A percentile compares a stretch with the other conserved stretches of the same genome.
These are phyloP conservation scores for Tolypocladium ovalisporum DNA, from an alignment of 2,329 filamentous ascomycete genomes.

Conservation along the genomic window DNA sequence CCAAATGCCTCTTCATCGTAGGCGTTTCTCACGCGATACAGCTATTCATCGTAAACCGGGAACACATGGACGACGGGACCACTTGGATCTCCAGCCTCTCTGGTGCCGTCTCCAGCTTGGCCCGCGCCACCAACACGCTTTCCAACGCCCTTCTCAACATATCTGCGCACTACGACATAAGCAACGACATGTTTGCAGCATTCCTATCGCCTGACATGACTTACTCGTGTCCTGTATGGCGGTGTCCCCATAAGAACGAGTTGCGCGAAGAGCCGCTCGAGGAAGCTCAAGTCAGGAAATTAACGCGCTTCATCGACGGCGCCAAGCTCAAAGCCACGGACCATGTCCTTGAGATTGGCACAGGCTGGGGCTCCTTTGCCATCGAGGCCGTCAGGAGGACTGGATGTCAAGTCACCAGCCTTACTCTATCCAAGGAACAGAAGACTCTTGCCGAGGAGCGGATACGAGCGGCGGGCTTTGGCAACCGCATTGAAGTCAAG, in stretches of 20 bases:
- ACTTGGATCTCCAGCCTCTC: slow-evolving; percentile 51
- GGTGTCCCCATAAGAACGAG: neutral
- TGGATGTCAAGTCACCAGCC: slow-evolving; percentile 56
- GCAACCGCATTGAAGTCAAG: slow-evolving; percentile 50
- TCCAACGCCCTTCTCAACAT: slow-evolving; percentile 54
- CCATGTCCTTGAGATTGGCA: slow-evolving; percentile 65
- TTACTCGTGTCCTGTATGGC: slow-evolving; percentile 62
- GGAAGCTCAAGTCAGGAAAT: slow-evolving; percentile 55
- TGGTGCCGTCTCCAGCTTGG: slow-evolving; percentile 45
- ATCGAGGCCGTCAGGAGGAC: slow-evolving; percentile 57
- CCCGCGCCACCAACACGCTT: slow-evolving; percentile 45
- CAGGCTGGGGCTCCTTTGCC: slow-evolving; percentile 65
- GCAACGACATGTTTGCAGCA: slow-evolving; percentile 65
- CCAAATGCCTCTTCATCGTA: neutral
- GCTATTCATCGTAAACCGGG: slow-evolving; percentile 62
- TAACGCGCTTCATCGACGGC: slow-evolving; percentile 54
- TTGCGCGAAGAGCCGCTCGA: slow-evolving; percentile 43
- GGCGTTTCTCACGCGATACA: slow-evolving; percentile 17
- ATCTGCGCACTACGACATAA: slow-evolving; percentile 64
- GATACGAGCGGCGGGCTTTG: slow-evolving; percentile 49
- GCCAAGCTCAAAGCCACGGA: slow-evolving; percentile 52
- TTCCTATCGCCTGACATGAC: slow-evolving; percentile 70
- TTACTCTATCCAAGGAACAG: slow-evolving; percentile 60
- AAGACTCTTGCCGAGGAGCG: slow-evolving; percentile 55
- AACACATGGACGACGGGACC: slow-evolving; percentile 50